Conservation (phyloP, 805 yeast genomes). For the Jamesozyma jinghongensis region DNA sequence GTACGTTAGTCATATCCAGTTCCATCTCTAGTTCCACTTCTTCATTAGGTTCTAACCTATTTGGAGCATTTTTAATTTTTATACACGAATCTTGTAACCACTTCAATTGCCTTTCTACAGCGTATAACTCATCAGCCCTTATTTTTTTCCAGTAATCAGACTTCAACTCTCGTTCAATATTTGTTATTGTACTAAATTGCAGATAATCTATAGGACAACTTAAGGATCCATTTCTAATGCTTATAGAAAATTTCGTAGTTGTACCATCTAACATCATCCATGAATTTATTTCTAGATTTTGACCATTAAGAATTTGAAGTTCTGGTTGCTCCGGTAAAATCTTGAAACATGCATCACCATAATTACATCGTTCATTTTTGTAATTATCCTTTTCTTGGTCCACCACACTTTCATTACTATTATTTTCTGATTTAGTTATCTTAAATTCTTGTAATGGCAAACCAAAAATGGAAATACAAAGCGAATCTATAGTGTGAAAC, state of each 20-base stretch:
- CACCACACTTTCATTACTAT: neutral
- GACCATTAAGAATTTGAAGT: conserved; percentile 19
- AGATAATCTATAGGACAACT: conserved; percentile 20
- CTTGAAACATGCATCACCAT: conserved; percentile 9
- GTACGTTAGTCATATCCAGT: conserved; percentile 17
- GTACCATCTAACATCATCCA: conserved; percentile 29
- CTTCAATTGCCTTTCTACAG: conserved; percentile 19
- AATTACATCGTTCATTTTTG: neutral
- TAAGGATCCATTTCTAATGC: conserved; percentile 23
- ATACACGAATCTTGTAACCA: conserved; percentile 18
- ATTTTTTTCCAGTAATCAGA: conserved; percentile 25
- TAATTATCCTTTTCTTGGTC: neutral
- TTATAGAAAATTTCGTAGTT: conserved; percentile 13
- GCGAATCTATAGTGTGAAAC: conserved; percentile 8
- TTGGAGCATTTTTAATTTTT: conserved; percentile 13
- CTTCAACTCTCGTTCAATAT: conserved; percentile 19
- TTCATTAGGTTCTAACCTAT: conserved; percentile 18
- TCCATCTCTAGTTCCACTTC: conserved; percentile 16
- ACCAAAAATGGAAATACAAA: conserved; percentile 20
- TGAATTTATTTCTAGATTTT: conserved; percentile 18
- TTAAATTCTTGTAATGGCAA: conserved; percentile 12
- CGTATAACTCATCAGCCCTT: conserved; percentile 22
- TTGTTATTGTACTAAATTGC: conserved; percentile 16
- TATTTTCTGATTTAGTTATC: conserved; percentile 11
- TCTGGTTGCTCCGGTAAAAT: conserved; percentile 27